Conservation (phyloP, 345 rosid genomes). For the Camelina neglecta region DNA sequence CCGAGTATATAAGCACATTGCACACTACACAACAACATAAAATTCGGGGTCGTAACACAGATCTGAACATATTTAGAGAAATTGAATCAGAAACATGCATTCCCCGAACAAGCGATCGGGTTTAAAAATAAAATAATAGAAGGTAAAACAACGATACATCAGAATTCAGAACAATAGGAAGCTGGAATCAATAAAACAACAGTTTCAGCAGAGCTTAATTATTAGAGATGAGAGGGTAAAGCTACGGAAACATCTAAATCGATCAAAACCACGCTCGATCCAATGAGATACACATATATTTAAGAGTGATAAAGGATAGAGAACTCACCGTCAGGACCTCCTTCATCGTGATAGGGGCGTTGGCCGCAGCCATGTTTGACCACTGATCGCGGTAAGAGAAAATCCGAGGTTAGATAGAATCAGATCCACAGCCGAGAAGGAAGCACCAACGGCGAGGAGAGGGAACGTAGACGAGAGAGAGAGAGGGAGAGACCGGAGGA, state of each 20-base stretch:
- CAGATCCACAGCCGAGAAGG: constrained; percentile 49
- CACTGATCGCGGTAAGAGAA: constrained; percentile 48
- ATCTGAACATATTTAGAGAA: constrained; percentile 39
- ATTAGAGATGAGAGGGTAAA: constrained; percentile 23
- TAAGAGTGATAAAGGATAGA: constrained; percentile 6
- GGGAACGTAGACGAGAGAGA: too few relatives aligned
- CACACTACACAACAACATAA: constrained; percentile 23
- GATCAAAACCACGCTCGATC: constrained; percentile 23
- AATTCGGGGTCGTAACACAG: constrained; percentile 24
- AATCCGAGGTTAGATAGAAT: constrained; percentile 26
- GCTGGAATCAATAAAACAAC: constrained; percentile 21
- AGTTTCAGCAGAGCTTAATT: constrained; percentile 7
- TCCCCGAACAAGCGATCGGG: constrained; percentile 13
- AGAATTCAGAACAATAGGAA: constrained; percentile 14
- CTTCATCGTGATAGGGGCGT: constrained; percentile 92
- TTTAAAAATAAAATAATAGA: neutral
- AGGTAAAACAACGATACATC: constrained; percentile 24
- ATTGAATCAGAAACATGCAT: constrained; percentile 33
- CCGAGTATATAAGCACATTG: constrained; percentile 18
- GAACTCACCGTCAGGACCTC: constrained; percentile 80
- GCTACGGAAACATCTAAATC: constrained; percentile 17
- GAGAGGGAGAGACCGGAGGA: constrained; percentile 2
- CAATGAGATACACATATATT: constrained; percentile 11
- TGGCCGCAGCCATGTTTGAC: constrained; percentile 84
- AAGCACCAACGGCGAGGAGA: constrained; percentile 26